Conservation (phyloP, 75 land plant genomes). For the Cunninghamia lanceolata region DNA sequence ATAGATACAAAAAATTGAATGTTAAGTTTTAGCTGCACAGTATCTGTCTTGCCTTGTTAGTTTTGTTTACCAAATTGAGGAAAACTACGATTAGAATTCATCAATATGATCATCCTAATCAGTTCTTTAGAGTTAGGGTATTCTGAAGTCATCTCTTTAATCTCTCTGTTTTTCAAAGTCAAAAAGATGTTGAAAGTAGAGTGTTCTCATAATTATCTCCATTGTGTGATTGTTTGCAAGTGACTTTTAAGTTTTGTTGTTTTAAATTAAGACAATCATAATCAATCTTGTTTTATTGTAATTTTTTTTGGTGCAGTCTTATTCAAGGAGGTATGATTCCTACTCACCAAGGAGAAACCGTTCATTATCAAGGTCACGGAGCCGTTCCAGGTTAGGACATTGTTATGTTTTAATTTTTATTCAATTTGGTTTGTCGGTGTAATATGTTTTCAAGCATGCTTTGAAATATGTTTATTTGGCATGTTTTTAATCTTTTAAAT, state of each 20-base stretch:
- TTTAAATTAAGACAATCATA: background rate
- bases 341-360: constrained; percentile 1
- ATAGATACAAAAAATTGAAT: no score
- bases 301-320: background rate
- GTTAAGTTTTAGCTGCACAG: no score
- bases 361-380: constrained; percentile 19
- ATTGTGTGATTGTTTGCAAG: background rate
- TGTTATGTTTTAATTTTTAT: background rate
- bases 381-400: constrained; percentile 16
- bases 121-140: no score
- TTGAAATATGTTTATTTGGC: background rate
- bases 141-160: no score
- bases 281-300: background rate
- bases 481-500: background rate
- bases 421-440: background rate
- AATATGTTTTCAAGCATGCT: background rate
- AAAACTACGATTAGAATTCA: no score
- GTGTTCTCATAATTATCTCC: background rate
- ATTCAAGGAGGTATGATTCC: constrained; percentile 15
- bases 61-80: no score
- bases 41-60: no score
- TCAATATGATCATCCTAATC: no score
- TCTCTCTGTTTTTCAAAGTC: background rate
- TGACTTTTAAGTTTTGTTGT: background rate
- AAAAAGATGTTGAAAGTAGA: background rate